A percentile compares a stretch with the other conserved stretches of the same genome.
Evolutionary conservation across 495 filamentous ascomycete species (phyloP).

Genomic region (Xylaria flabelliformis): DNA sequence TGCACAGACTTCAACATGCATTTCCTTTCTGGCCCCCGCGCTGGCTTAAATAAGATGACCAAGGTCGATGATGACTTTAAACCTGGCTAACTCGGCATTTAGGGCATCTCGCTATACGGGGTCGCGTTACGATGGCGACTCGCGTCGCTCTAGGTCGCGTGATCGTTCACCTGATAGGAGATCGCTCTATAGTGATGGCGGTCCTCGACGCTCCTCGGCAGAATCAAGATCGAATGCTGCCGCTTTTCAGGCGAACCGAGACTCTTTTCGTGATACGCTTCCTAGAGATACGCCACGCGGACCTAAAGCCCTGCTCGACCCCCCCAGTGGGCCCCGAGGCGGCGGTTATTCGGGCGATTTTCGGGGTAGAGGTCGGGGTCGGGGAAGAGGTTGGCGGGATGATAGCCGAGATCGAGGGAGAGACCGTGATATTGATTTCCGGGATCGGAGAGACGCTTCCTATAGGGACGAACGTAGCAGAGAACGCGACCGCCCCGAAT

Average conservation of each 20-base stretch:
- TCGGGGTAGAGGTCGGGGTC: constrained; percentile 53
- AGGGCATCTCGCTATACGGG: constrained; percentile 55
- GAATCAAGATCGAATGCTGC: constrained; percentile 56
- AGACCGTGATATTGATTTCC: constrained; percentile 62
- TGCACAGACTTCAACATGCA: not conserved
- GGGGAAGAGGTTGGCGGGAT: constrained; percentile 56
- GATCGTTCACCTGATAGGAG: constrained; percentile 66
- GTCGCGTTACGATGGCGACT: constrained; percentile 53
- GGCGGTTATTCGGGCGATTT: constrained; percentile 57
- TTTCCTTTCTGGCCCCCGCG: not conserved
- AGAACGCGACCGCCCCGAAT: constrained; percentile 51
- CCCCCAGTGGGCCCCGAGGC: constrained; percentile 64
- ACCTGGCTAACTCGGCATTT: not conserved
- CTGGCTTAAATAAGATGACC: not conserved
- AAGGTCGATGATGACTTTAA: not conserved
- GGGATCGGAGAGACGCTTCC: constrained; percentile 54
- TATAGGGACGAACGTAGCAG: constrained; percentile 58
- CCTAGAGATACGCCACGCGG: constrained; percentile 67
- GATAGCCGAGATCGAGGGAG: constrained; percentile 68
- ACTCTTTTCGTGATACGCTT: constrained; percentile 53
- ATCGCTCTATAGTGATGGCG: constrained; percentile 56
- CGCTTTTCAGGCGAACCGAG: constrained; percentile 56
- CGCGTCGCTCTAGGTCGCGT: constrained; percentile 59
- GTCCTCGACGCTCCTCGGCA: constrained; percentile 54
- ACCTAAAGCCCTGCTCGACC: constrained; percentile 72